Evolutionary conservation across 352 stramenopile species (phyloP).

Genomic region (Pythium dissimile): DNA sequence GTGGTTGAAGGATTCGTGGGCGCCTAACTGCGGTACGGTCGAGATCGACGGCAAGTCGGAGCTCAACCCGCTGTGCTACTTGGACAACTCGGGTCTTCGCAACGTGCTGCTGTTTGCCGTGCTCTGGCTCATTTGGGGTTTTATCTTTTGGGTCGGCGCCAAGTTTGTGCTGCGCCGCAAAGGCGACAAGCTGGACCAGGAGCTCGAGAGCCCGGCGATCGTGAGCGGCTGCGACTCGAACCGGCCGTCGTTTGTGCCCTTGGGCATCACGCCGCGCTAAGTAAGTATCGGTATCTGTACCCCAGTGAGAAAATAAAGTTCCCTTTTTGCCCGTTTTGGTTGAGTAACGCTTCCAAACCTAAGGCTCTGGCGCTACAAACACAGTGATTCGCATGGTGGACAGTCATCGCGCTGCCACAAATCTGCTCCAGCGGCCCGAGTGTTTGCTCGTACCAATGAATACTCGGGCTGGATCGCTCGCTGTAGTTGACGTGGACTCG

Average conservation of each 20-base stretch:
- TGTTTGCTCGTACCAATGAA: not conserved
- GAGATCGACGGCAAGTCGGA: slow-evolving; percentile 51
- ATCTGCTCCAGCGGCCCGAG: not conserved
- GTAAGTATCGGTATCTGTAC: too few relatives aligned
- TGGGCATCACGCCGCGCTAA: slow-evolving; percentile 10
- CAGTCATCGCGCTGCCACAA: too few relatives aligned
- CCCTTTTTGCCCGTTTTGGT: too few relatives aligned
- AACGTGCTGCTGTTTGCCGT: slow-evolving; percentile 69
- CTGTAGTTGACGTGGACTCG: not conserved
- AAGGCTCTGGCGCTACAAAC: not conserved
- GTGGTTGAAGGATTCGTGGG: slow-evolving; percentile 89
- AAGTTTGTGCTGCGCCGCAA: slow-evolving; percentile 30
- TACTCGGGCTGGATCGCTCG: not conserved
- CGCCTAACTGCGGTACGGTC: slow-evolving; percentile 79
- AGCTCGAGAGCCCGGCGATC: slow-evolving; percentile 3
- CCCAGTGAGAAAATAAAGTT: too few relatives aligned
- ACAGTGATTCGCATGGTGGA: too few relatives aligned
- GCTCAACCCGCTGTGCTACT: slow-evolving; percentile 58
- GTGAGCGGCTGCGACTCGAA: slow-evolving; percentile 10
- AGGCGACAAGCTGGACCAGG: not conserved
- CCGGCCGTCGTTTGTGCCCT: slow-evolving; percentile 2
- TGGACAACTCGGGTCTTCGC: slow-evolving; percentile 51
- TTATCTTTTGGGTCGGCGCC: slow-evolving; percentile 49
- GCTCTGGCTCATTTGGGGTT: slow-evolving; percentile 67
- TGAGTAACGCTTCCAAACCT: not conserved